Evolutionary conservation across 257 asterid genomes (phyloP), one percentile per base, ranked within the genome.

Genomic region (Ilex asprella): DNA sequence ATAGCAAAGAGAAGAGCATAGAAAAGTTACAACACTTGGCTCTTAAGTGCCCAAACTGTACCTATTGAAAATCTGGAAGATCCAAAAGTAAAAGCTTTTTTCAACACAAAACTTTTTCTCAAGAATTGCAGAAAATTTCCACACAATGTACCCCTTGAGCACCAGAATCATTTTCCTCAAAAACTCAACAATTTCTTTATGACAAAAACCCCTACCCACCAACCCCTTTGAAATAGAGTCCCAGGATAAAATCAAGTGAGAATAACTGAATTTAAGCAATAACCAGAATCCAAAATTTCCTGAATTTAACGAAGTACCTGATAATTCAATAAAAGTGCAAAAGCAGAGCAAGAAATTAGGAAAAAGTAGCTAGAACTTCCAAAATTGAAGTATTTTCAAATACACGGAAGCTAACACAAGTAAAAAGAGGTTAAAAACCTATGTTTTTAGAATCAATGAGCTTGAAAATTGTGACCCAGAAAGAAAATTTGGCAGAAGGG

Each of bases 81-180:
- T 76, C 85, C 85, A 79, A 70, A 79, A 76, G 41, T 79, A 79
- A 61, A 76, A 79, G 67, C 85, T 73, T 73, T 77, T 79, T 13
- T 64, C 77, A 30, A 76, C 57, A 62, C 68, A 60, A 60, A 67
- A 73, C 14, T 73, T 73, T 50, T 60, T 64, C 63, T 72, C 80
- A 67, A 76, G 60, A 58, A 58, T 21, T 41, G 73, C 74, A 65
- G 73, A 64, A 49, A 62, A 57, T 58, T 79, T 79, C 78, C 82
- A 67, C n/a, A 61, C 51, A 61, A 51, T 67, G 69, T 70, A 70
- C 16, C 72, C 66, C 53, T 70, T 59, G 51, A 68, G 65, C 70
- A 68, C 39, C 78, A 79, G 43, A 68, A 60, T 58, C 85, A 79
- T 79, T 58, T 73, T 79, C 73, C 60, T 64, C 49, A 43, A 65